These are phyloP conservation scores for Saprolegnia parasitica DNA, from an alignment of 352 stramenopile species.

Conservation along the genomic window DNA sequence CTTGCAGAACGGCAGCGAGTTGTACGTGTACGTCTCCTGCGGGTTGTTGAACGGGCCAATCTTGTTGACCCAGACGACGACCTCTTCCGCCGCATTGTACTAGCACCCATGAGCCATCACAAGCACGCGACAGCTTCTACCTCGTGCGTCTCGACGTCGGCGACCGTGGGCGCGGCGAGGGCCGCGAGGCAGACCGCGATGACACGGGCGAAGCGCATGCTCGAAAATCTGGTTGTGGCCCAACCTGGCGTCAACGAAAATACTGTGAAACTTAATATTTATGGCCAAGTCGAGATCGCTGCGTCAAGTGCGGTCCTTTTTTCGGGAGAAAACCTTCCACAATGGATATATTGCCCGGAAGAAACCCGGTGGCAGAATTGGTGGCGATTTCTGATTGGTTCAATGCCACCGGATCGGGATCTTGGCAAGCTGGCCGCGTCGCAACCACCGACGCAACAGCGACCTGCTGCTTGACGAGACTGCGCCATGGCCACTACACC, in stretches of 20 bases:
- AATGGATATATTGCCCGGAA: background rate
- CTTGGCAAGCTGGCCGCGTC: background rate
- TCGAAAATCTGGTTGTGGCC: background rate
- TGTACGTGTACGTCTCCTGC: slow-evolving; percentile 99
- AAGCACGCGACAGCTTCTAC: slow-evolving; percentile 29
- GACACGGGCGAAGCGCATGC: background rate
- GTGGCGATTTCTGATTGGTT: slow-evolving; percentile 20
- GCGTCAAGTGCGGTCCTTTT: background rate
- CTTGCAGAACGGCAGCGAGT: slow-evolving; percentile 97
- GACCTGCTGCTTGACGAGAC: too few relatives aligned
- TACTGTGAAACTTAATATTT: background rate
- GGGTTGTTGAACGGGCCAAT: slow-evolving; percentile 96
- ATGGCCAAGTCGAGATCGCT: background rate
- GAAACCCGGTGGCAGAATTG: background rate
- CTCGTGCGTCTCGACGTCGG: slow-evolving; percentile 59
- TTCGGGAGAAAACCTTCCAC: slow-evolving; percentile 11
- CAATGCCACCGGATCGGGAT: background rate
- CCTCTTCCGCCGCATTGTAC: slow-evolving; percentile 69
- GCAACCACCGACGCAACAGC: background rate
- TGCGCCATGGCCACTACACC: too few relatives aligned
- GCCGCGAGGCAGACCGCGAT: slow-evolving; percentile 5
- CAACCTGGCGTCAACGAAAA: slow-evolving; percentile 9
- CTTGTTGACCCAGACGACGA: slow-evolving; percentile 97
- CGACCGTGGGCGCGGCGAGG: slow-evolving; percentile 29
- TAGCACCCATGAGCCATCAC: slow-evolving; percentile 29